phyloP scores from a whole-genome alignment of 1,284 basidiomycete genomes.

The Cutaneotrichosporon mucoides region DNA sequence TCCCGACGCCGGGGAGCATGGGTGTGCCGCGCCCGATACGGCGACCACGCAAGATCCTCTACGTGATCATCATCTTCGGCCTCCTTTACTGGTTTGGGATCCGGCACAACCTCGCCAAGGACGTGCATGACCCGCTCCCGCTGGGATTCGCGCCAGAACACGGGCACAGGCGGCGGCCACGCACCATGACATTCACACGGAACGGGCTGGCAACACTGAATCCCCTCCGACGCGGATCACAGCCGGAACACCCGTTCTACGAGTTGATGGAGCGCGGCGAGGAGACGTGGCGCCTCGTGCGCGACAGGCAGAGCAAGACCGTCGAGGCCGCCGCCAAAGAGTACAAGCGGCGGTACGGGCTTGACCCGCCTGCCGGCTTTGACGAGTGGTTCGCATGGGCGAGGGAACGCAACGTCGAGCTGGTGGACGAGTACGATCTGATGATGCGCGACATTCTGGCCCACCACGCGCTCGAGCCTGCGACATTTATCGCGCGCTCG shows the following conservation, averaged over 20 bases:
- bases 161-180: slow-evolving; percentile 29
- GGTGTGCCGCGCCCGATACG: slow-evolving; percentile 36
- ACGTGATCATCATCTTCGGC: slow-evolving; percentile 42
- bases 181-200: slow-evolving; percentile 19
- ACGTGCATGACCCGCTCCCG: slow-evolving; percentile 32
- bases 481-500: slow-evolving; percentile 33
- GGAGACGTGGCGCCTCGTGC: slow-evolving; percentile 31
- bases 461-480: slow-evolving; percentile 44
- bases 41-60: slow-evolving; percentile 45
- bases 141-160: slow-evolving; percentile 37
- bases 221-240: slow-evolving; percentile 7
- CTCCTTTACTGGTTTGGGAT: slow-evolving; percentile 48
- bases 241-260: slow-evolving; percentile 43
- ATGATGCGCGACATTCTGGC: slow-evolving; percentile 45
- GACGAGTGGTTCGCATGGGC: slow-evolving; percentile 59
- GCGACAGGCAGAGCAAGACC: slow-evolving; percentile 53
- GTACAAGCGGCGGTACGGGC: slow-evolving; percentile 56
- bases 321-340: slow-evolving; percentile 57
- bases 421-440: slow-evolving; percentile 64
- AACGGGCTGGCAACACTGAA: slow-evolving; percentile 16
- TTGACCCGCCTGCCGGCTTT: slow-evolving; percentile 50
- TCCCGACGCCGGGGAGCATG: slow-evolving; percentile 6
- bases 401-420: slow-evolving; percentile 62
- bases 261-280: slow-evolving; percentile 48
- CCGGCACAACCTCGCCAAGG: slow-evolving; percentile 45